Percentiles rank a stretch among this genome's conserved stretches.
Conservation (phyloP, 441 rosid species). For the Syzygium malaccense region DNA sequence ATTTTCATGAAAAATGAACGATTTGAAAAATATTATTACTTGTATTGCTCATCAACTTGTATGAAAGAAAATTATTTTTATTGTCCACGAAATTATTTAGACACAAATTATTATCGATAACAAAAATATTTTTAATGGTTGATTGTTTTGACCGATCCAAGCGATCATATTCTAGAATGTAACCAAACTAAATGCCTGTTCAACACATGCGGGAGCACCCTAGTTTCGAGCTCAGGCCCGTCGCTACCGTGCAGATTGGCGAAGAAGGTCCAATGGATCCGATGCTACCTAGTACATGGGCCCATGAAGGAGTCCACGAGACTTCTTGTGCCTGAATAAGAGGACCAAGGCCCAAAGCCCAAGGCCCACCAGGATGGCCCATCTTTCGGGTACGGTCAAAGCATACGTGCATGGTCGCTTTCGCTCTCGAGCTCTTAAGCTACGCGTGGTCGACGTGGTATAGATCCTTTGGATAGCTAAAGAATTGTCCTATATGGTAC, state of each 20-base stretch:
- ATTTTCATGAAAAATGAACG: background rate
- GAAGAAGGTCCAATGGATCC: background rate
- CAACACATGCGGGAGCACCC: background rate
- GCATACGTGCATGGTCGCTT: background rate
- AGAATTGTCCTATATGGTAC: background rate
- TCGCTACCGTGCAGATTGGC: background rate
- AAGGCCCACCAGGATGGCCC: background rate
- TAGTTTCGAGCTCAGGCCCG: background rate
- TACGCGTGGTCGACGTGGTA: too few relatives aligned
- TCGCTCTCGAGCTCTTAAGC: background rate
- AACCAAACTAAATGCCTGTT: background rate
- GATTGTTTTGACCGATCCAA: background rate
- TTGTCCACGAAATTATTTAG: background rate
- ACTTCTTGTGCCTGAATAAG: background rate
- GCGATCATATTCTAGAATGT: rapidly evolving
- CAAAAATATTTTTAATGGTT: rapidly evolving
- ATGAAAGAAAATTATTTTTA: background rate
- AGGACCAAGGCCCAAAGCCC: background rate
- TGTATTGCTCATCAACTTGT: background rate
- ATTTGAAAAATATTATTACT: background rate
- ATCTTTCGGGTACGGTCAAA: background rate
- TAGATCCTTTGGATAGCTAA: background rate
- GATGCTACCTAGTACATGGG: rapidly evolving
- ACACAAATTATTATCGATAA: rapidly evolving
- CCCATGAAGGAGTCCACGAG: background rate